phyloP scores from a whole-genome alignment of 352 stramenopile species.

The Globisporangium takayamanum region DNA sequence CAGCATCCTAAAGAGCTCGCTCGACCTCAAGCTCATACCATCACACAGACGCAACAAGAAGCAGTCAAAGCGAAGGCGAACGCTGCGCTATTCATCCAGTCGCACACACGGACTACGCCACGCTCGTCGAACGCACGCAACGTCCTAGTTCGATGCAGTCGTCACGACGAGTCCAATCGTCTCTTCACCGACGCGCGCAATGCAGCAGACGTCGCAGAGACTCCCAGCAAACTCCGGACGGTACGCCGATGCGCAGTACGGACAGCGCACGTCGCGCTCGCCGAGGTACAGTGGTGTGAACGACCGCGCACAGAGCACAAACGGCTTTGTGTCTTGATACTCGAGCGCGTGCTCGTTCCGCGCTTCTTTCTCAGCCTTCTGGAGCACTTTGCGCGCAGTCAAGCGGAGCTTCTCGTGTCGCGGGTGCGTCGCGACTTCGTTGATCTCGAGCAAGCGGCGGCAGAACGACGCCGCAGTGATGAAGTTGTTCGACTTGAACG shows the following conservation, averaged over 20 bases:
- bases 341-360: slow-evolving; percentile 97
- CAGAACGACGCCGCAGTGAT: slow-evolving; percentile 98
- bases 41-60: no score
- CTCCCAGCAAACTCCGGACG: slow-evolving; percentile 78
- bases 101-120: background rate
- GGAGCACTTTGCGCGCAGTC: slow-evolving; percentile 96
- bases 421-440: slow-evolving; percentile 88
- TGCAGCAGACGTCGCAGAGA: slow-evolving; percentile 90
- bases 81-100: background rate
- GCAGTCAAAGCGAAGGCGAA: no score
- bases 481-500: slow-evolving; percentile 99
- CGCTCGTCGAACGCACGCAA: background rate
- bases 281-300: slow-evolving; percentile 96
- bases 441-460: slow-evolving; percentile 96
- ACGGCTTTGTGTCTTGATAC: slow-evolving; percentile 97
- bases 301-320: slow-evolving; percentile 92
- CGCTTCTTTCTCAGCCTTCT: slow-evolving; percentile 98
- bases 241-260: slow-evolving; percentile 94
- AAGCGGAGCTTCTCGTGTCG: slow-evolving; percentile 92
- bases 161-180: slow-evolving; percentile 94
- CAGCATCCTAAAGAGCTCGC: no score
- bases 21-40: no score
- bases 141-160: slow-evolving; percentile 16
- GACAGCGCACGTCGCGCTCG: slow-evolving; percentile 87
- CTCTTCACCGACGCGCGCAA: slow-evolving; percentile 92